Conservation (phyloP, 371 early-diverging fungal genomes). For the Circinella minor region DNA sequence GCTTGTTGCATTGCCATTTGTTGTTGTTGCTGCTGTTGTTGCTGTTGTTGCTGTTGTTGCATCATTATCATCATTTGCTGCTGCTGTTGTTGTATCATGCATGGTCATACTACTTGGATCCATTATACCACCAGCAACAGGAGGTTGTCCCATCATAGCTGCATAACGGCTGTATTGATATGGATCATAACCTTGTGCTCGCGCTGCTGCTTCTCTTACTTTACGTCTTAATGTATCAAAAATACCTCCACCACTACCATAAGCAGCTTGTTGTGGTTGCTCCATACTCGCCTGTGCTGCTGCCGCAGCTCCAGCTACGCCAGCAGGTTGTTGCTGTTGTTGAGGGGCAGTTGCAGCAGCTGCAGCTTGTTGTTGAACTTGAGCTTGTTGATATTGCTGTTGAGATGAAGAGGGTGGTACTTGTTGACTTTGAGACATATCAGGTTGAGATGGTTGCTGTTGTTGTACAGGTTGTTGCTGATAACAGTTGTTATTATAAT, state of each 20-base stretch:
- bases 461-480: neutral
- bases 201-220: conserved; percentile 18
- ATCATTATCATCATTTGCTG: conserved; percentile 10
- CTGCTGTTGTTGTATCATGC: conserved; percentile 14
- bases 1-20: neutral
- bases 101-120: conserved; percentile 15
- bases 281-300: too few relatives aligned
- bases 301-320: neutral
- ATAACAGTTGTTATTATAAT: neutral
- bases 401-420: conserved; percentile 12
- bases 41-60: conserved; percentile 1
- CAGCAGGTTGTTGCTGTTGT: neutral
- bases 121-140: conserved; percentile 11
- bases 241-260: conserved; percentile 8
- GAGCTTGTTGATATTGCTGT: conserved; percentile 10
- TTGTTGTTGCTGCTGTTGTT: conserved; percentile 10
- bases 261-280: too few relatives aligned
- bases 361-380: neutral
- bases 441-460: neutral
- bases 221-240: conserved; percentile 18
- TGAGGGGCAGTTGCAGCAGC: neutral
- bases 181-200: conserved; percentile 16
- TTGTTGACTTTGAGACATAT: conserved; percentile 12
- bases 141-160: conserved; percentile 14
- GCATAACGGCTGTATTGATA: conserved; percentile 19